Conservation (phyloP, 352 stramenopile species). For the Phytopythium cucurbitacearum region DNA sequence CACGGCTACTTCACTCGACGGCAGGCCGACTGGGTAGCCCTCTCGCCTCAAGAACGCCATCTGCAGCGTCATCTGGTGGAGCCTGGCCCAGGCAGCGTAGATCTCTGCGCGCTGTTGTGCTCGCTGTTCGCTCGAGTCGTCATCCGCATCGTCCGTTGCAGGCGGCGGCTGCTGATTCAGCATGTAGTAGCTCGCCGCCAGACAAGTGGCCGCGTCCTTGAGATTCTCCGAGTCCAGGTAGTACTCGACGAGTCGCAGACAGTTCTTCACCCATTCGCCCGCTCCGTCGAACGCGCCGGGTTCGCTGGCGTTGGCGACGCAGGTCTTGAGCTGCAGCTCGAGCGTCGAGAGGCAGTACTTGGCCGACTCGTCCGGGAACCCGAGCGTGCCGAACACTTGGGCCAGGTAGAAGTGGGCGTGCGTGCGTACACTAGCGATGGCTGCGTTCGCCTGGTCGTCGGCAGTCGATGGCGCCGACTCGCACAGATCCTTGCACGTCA, state of each 20-base stretch:
- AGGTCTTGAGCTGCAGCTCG: conserved; percentile 41
- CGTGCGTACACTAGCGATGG: conserved; percentile 20
- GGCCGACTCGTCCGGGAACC: conserved; percentile 44
- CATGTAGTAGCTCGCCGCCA: conserved; percentile 43
- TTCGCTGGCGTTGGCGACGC: conserved; percentile 5
- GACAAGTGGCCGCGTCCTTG: conserved; percentile 39
- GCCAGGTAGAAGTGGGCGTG: conserved; percentile 71
- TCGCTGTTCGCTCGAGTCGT: conserved; percentile 15
- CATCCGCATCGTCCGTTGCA: not conserved
- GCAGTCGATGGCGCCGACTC: not conserved
- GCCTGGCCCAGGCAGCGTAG: conserved; percentile 39
- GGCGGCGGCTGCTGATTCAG: conserved; percentile 15
- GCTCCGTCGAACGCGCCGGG: conserved; percentile 16
- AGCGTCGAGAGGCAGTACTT: conserved; percentile 62
- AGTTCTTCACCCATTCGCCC: conserved; percentile 57
- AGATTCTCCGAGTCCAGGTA: conserved; percentile 45
- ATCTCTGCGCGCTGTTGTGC: conserved; percentile 31
- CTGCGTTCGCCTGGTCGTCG: conserved; percentile 4
- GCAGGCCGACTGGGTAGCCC: conserved; percentile 5
- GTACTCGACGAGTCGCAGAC: conserved; percentile 50
- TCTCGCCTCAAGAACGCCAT: conserved; percentile 26
- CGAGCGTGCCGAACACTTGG: conserved; percentile 56
- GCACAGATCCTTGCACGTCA: conserved; percentile 25
- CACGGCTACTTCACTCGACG: conserved; percentile 2
- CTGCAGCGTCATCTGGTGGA: conserved; percentile 46